Evolutionary conservation across 495 filamentous ascomycete genomes (phyloP), one percentile per base, ranked within the genome.

Genomic region (Penicillium cataractarum): DNA sequence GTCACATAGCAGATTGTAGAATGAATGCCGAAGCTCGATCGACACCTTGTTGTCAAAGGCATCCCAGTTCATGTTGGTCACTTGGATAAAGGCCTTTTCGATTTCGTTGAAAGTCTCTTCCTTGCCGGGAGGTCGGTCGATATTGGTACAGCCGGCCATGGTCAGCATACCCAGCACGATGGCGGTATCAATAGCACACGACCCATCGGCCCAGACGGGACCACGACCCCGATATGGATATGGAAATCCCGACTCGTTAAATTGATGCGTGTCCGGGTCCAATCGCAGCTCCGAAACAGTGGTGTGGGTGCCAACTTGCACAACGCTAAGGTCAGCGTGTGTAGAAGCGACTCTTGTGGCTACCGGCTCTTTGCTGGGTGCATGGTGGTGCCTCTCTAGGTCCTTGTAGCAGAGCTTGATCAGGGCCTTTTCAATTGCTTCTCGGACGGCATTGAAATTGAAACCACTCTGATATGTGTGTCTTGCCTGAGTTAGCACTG

Each of bases 141-240:
- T 60, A 6, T 63, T 62, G 8, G 79, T 81, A 17, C 72, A 77
- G 12, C 79, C 78, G 22, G 65, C 73, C 42, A 79, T 71, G 12
- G 77, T 65, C 26, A 82, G 55, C 46, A 66, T 75, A 1, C 74
- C 76, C 1, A 69, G 60, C 19, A 76, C 70, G 26, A 81, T 77
- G 1, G 68, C 55, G 27, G 62, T 67, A 51, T 82, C 80, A 7
- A 74, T 55, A 15, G 65, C 32, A 52, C 66, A 70, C 19, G 77
- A 76, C 15, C 64, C 60, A 0, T 37, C 26, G 8, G 17, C 17
- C 58, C 68, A 69, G 8, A 73, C 54, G 7, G 76, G 75, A 0
- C 73, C 75, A 19, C 72, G 68, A 0, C 77, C 78, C 19, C 73
- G 67, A 57, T 74, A 70, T 15, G 60, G 63, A 19, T 52, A 72